A percentile compares a stretch with the other conserved stretches of the same genome.
phyloP scores from a whole-genome alignment of 768 basidiomycete species.

The Arthromyces matolae region DNA sequence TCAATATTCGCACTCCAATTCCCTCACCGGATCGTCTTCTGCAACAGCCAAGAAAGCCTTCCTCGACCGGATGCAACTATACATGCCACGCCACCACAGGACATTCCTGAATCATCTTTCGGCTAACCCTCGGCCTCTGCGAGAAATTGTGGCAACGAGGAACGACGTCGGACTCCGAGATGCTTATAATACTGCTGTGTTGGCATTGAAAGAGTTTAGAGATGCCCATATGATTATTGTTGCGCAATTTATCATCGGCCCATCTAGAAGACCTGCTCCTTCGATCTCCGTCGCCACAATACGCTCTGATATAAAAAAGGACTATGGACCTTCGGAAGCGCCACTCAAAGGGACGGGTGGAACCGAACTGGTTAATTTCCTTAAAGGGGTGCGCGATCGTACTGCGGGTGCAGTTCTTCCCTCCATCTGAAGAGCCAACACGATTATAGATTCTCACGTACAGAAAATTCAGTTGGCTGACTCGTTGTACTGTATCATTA shows the following conservation, averaged over 20 bases:
- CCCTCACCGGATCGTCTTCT: constrained; percentile 22
- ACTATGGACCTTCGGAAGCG: constrained; percentile 20
- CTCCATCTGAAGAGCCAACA: not conserved
- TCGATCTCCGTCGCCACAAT: constrained; percentile 18
- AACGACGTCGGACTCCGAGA: constrained; percentile 35
- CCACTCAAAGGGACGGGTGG: constrained; percentile 74
- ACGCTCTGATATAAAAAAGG: constrained; percentile 10
- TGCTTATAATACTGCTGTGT: constrained; percentile 67
- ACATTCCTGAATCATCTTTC: constrained; percentile 69
- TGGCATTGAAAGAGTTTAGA: constrained; percentile 68
- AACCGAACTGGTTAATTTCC: constrained; percentile 70
- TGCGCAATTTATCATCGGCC: constrained; percentile 72
- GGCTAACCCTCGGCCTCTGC: constrained; percentile 57
- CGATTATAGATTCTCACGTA: not conserved
- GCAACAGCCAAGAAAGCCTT: constrained; percentile 40
- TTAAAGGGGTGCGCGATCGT: constrained; percentile 71
- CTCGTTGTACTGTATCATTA: not conserved
- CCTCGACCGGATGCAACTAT: constrained; percentile 71
- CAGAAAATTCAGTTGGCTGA: not conserved
- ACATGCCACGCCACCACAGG: constrained; percentile 85
- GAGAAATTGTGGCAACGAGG: constrained; percentile 45
- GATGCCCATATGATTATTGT: constrained; percentile 81
- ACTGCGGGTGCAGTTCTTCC: constrained; percentile 46
- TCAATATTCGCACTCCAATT: constrained; percentile 34
- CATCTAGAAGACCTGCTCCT: constrained; percentile 44